phyloP scores from a whole-genome alignment of 495 filamentous ascomycete genomes.

The Penicillium maclennaniae region DNA sequence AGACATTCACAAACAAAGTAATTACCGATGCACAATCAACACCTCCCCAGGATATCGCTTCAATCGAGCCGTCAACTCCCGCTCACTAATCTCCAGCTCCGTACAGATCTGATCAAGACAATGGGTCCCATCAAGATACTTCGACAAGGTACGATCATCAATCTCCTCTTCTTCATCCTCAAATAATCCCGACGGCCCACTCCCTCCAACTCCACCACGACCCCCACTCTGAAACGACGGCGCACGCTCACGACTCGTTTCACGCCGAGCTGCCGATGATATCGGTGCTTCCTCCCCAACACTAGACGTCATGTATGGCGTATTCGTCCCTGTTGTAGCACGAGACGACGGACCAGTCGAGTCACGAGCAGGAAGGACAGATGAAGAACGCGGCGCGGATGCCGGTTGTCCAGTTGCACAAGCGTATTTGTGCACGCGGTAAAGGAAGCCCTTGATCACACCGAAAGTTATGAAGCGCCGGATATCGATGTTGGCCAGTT shows the following conservation, averaged over 20 bases:
- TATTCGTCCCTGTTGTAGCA: constrained; percentile 35
- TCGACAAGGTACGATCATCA: constrained; percentile 48
- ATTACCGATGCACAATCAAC: constrained; percentile 53
- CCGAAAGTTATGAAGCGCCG: constrained; percentile 92
- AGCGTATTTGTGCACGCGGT: constrained; percentile 88
- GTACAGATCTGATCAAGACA: constrained; percentile 89
- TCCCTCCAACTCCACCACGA: constrained; percentile 20
- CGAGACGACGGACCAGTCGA: constrained; percentile 33
- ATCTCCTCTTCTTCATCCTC: constrained; percentile 37
- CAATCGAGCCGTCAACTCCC: constrained; percentile 47
- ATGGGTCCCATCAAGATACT: constrained; percentile 77
- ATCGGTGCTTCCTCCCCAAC: constrained; percentile 29
- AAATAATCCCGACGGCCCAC: constrained; percentile 17
- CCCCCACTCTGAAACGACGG: constrained; percentile 32
- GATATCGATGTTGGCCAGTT: constrained; percentile 73
- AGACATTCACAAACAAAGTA: background rate
- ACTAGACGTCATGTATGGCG: constrained; percentile 35
- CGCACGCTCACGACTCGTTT: constrained; percentile 20
- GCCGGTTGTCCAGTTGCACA: constrained; percentile 52
- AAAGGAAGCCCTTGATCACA: constrained; percentile 91
- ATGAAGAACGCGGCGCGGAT: constrained; percentile 25
- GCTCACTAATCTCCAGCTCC: constrained; percentile 60
- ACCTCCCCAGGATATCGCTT: constrained; percentile 50
- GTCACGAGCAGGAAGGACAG: constrained; percentile 11
- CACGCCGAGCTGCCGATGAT: constrained; percentile 15